These are phyloP conservation scores for Saksenaea oblongispora DNA, from an alignment of 371 early-diverging fungal species.

Conservation along the genomic window DNA sequence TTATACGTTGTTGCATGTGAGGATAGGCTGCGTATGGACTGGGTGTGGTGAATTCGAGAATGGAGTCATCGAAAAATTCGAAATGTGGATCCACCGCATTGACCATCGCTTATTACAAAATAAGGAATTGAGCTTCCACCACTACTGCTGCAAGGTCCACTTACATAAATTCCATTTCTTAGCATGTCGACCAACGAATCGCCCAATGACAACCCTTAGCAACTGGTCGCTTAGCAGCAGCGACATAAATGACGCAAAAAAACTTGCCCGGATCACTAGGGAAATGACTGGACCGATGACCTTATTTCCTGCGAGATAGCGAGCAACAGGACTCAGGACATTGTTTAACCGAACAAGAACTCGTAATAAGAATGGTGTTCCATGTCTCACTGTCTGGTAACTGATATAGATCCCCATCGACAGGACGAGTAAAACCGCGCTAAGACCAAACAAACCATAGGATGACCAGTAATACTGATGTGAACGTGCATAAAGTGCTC, in stretches of 20 bases:
- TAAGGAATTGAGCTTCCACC: neutral
- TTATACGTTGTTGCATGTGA: neutral
- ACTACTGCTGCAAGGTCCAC: neutral
- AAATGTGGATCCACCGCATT: constrained; percentile 37
- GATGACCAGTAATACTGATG: constrained; percentile 1
- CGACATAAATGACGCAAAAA: constrained; percentile 39
- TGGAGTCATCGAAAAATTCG: constrained; percentile 17
- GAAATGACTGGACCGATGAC: constrained; percentile 35
- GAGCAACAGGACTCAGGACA: constrained; percentile 29
- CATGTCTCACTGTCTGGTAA: constrained; percentile 37
- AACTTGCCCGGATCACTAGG: constrained; percentile 29
- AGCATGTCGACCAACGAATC: constrained; percentile 33
- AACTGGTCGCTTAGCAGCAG: constrained; percentile 40
- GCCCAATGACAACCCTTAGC: constrained; percentile 29
- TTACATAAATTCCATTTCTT: constrained; percentile 27
- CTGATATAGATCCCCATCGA: constrained; percentile 30
- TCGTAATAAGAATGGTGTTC: constrained; percentile 29
- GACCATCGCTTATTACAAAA: constrained; percentile 26
- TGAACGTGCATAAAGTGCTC: constrained; percentile 11
- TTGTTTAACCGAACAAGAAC: constrained; percentile 23
- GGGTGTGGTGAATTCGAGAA: constrained; percentile 3
- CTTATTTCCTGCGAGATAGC: constrained; percentile 20
- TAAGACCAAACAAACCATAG: constrained; percentile 21
- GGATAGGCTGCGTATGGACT: constrained; percentile 2
- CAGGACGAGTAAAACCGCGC: constrained; percentile 25